Evolutionary conservation across 2,329 filamentous ascomycete genomes (phyloP).

Genomic region (Onygenales sp.): DNA sequence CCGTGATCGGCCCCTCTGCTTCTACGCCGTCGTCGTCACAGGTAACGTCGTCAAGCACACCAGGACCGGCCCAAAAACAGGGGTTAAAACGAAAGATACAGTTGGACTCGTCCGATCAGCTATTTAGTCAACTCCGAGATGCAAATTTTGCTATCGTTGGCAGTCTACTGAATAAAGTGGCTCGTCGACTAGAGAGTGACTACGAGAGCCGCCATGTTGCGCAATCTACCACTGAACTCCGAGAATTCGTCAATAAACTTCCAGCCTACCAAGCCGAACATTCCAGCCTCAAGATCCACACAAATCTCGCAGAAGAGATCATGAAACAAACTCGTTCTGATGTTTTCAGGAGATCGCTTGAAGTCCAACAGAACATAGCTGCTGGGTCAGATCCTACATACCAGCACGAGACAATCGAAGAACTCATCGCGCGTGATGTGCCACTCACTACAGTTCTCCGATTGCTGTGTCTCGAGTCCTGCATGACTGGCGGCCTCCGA

Average conservation of each 20-base stretch:
- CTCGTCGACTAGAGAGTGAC: constrained; percentile 72
- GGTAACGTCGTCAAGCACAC: constrained; percentile 44
- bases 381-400: constrained; percentile 80
- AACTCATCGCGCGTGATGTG: constrained; percentile 81
- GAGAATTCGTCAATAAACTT: constrained; percentile 89
- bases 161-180: constrained; percentile 78
- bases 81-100: constrained; percentile 78
- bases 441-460: constrained; percentile 74
- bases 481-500: constrained; percentile 78
- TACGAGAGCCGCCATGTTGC: constrained; percentile 80
- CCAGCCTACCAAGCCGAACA: constrained; percentile 90
- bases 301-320: constrained; percentile 85
- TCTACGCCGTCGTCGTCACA: constrained; percentile 44
- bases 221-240: constrained; percentile 81
- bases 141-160: constrained; percentile 95
- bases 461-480: constrained; percentile 83
- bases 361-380: constrained; percentile 92
- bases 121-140: constrained; percentile 81
- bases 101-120: constrained; percentile 77
- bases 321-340: constrained; percentile 87
- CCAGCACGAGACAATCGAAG: constrained; percentile 84
- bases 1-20: constrained; percentile 68
- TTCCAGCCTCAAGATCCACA: constrained; percentile 84
- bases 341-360: constrained; percentile 75
- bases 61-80: constrained; percentile 43